These are phyloP conservation scores for Rhinocladiella similis DNA, from an alignment of 2,329 filamentous ascomycete genomes.

Conservation along the genomic window DNA sequence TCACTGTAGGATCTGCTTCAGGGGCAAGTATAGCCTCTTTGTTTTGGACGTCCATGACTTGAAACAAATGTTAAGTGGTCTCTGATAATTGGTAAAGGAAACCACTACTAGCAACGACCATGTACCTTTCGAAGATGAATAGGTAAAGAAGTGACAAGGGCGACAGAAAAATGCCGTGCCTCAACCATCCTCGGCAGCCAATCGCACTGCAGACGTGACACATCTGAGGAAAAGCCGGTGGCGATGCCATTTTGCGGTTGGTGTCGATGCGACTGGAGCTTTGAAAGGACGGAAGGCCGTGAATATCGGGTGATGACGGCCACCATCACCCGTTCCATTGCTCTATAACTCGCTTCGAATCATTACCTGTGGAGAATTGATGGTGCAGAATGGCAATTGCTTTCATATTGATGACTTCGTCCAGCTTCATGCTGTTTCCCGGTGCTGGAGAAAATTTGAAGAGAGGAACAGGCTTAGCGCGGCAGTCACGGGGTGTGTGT, in stretches of 20 bases:
- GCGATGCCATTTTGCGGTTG: background rate
- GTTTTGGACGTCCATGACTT: constrained; percentile 5
- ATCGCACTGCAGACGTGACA: constrained; percentile 5
- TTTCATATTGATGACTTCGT: no score
- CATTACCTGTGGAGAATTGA: background rate
- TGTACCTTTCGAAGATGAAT: background rate
- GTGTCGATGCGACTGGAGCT: no score
- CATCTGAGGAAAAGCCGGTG: background rate
- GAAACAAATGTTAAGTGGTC: background rate
- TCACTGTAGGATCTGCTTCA: background rate
- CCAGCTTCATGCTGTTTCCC: no score
- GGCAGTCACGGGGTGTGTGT: background rate
- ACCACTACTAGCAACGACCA: background rate
- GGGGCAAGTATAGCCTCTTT: constrained; percentile 8
- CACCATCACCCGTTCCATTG: no score
- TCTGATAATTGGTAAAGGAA: no score
- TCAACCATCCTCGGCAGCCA: background rate
- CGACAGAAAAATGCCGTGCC: background rate
- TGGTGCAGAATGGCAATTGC: background rate
- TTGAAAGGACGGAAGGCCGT: no score
- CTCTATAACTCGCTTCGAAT: background rate
- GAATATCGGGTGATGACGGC: no score
- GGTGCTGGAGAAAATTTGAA: background rate
- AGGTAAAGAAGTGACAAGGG: background rate
- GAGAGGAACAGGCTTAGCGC: constrained; percentile 17